Percentiles rank a stretch among this genome's conserved stretches.
Evolutionary conservation across 176 grass and related monocot species (phyloP).

Genomic region (Oryza glaberrima): DNA sequence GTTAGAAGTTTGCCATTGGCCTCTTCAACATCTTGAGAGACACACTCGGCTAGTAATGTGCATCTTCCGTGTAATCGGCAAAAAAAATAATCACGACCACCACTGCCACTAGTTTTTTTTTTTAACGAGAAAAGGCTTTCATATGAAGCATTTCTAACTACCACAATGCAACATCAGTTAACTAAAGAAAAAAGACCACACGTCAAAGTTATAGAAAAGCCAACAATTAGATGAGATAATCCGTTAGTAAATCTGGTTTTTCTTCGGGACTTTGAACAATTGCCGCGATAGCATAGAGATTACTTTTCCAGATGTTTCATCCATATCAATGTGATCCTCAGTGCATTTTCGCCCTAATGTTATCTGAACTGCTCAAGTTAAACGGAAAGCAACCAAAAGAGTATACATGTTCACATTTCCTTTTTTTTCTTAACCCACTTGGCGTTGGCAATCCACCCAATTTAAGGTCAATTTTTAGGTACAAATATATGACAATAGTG

Average conservation of each 20-base stretch:
- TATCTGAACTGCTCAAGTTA: not conserved
- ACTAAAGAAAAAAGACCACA: not conserved
- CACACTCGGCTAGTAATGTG: not conserved
- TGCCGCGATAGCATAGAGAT: not conserved
- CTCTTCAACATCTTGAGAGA: not conserved
- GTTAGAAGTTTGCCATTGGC: not conserved
- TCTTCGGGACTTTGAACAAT: too few species aligned
- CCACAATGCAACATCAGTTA: not conserved
- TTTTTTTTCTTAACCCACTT: not conserved
- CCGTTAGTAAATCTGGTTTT: too few species aligned
- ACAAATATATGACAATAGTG: not conserved
- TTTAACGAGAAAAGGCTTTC: not conserved
- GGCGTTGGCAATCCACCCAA: not conserved
- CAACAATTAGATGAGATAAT: too few species aligned
- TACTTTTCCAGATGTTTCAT: not conserved
- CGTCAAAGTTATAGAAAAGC: too few species aligned
- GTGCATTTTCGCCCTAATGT: not conserved
- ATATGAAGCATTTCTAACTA: not conserved
- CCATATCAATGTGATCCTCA: not conserved
- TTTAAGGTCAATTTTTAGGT: slow-evolving; percentile 11
- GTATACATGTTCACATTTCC: not conserved
- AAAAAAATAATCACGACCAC: not conserved
- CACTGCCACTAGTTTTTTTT: not conserved
- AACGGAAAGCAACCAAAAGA: slow-evolving; percentile 23
- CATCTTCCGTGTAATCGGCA: not conserved